A percentile compares a stretch with the other conserved stretches of the same genome.
These are phyloP conservation scores for Alternaria sp. DNA, from an alignment of 2,329 filamentous ascomycete species.

Conservation along the genomic window DNA sequence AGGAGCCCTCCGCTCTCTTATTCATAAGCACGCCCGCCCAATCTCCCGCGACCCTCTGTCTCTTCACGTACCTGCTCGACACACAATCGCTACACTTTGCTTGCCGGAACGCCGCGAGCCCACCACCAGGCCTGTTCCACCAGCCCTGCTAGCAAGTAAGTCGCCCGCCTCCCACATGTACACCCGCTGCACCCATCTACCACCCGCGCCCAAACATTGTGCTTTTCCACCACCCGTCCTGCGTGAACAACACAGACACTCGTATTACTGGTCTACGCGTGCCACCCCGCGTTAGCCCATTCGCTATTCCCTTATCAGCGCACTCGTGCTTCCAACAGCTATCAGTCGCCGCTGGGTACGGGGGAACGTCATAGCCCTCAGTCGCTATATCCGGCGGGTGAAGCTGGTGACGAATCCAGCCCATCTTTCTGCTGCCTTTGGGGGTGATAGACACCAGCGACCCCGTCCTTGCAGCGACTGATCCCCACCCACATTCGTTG, in stretches of 20 bases:
- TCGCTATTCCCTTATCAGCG: slow-evolving; percentile 45
- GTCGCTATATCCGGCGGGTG: slow-evolving; percentile 17
- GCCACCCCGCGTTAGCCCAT: slow-evolving; percentile 41
- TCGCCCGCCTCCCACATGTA: slow-evolving; percentile 21
- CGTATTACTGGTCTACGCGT: slow-evolving; percentile 12
- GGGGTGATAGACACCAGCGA: slow-evolving; percentile 16
- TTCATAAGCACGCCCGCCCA: slow-evolving; percentile 46
- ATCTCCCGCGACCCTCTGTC: slow-evolving; percentile 23
- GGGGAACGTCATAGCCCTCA: slow-evolving; percentile 35
- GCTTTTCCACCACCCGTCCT: slow-evolving; percentile 23
- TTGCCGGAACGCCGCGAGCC: slow-evolving; percentile 39
- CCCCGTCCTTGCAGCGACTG: slow-evolving; percentile 8
- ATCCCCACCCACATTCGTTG: slow-evolving; percentile 20
- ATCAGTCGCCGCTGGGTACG: slow-evolving; percentile 29
- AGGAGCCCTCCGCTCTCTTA: slow-evolving; percentile 31
- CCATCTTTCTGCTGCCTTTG: slow-evolving; percentile 18
- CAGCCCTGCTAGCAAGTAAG: slow-evolving; percentile 38
- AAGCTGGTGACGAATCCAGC: slow-evolving; percentile 27
- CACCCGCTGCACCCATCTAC: slow-evolving; percentile 21
- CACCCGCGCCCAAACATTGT: slow-evolving; percentile 15
- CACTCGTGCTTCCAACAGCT: slow-evolving; percentile 29
- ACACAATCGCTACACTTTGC: slow-evolving; percentile 35
- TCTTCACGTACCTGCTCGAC: slow-evolving; percentile 14
- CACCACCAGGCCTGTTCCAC: slow-evolving; percentile 31
- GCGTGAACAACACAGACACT: slow-evolving; percentile 33